Percentiles rank a stretch among this genome's conserved stretches.
phyloP scores from a whole-genome alignment of 208 protist genomes.

The Herpetomonas samuelpessoai region DNA sequence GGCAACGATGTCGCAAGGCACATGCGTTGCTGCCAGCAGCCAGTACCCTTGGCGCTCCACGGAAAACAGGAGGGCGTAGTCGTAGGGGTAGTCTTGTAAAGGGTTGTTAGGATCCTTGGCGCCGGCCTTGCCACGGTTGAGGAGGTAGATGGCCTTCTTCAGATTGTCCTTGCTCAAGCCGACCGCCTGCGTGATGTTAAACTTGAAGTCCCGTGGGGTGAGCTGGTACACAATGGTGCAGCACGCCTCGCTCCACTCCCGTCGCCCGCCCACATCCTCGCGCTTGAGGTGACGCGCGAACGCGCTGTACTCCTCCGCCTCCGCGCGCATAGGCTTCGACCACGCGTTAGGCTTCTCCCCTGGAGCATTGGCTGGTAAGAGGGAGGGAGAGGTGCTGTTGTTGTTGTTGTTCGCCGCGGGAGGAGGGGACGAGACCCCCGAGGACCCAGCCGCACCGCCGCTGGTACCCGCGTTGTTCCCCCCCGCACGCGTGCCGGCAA shows the following conservation, averaged over 20 bases:
- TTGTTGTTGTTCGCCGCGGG: slow-evolving; percentile 4
- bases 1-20: slow-evolving; percentile 88
- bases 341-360: slow-evolving; percentile 17
- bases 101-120: slow-evolving; percentile 71
- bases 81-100: slow-evolving; percentile 73
- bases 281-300: slow-evolving; percentile 40
- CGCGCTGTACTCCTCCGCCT: slow-evolving; percentile 34
- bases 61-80: slow-evolving; percentile 86
- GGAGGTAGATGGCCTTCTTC: slow-evolving; percentile 62
- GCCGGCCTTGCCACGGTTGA: slow-evolving; percentile 48
- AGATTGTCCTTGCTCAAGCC: slow-evolving; percentile 75
- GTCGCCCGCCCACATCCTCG: slow-evolving; percentile 35
- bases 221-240: slow-evolving; percentile 89
- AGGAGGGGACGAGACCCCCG: background rate
- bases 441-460: background rate
- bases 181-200: slow-evolving; percentile 71
- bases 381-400: slow-evolving; percentile 3
- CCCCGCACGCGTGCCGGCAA: slow-evolving; percentile 13
- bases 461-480: slow-evolving; percentile 3
- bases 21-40: slow-evolving; percentile 83
- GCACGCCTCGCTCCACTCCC: slow-evolving; percentile 73
- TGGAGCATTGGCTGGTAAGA: slow-evolving; percentile 3
- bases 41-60: slow-evolving; percentile 84
- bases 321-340: slow-evolving; percentile 21
- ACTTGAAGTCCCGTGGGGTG: slow-evolving; percentile 85